phyloP scores from a whole-genome alignment of 2,329 filamentous ascomycete species.

The Xylaria sp. region DNA sequence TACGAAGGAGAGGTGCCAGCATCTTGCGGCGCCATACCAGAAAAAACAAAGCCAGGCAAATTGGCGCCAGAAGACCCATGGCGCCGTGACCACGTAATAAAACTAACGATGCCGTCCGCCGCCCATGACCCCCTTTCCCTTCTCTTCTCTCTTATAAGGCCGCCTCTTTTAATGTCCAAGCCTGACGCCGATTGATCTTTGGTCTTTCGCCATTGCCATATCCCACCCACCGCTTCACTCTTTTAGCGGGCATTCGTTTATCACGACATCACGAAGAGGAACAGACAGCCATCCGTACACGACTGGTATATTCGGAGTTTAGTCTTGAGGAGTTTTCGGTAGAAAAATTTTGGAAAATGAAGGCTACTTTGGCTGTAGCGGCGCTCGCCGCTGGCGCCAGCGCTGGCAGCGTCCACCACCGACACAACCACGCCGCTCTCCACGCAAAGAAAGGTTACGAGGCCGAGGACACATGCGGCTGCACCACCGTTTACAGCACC shows the following conservation, averaged over 20 bases:
- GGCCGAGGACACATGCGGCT: slow-evolving; percentile 64
- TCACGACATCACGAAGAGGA: slow-evolving; percentile 48
- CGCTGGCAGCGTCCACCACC: slow-evolving; percentile 66
- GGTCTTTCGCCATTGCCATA: slow-evolving; percentile 59
- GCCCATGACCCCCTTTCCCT: slow-evolving; percentile 50
- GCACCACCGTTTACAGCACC: slow-evolving; percentile 79
- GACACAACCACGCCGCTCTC: slow-evolving; percentile 69
- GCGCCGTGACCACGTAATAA: slow-evolving; percentile 52
- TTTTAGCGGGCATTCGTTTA: slow-evolving; percentile 85
- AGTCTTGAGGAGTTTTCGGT: slow-evolving; percentile 39
- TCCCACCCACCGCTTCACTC: slow-evolving; percentile 79
- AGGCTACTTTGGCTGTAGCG: slow-evolving; percentile 73
- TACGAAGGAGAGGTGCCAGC: slow-evolving; percentile 30
- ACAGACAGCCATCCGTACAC: slow-evolving; percentile 40
- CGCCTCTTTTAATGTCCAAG: slow-evolving; percentile 60
- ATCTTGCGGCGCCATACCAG: slow-evolving; percentile 33
- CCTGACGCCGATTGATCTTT: slow-evolving; percentile 63
- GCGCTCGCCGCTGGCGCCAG: slow-evolving; percentile 69
- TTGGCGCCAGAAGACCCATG: slow-evolving; percentile 44
- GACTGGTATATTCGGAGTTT: slow-evolving; percentile 47
- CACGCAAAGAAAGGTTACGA: slow-evolving; percentile 59
- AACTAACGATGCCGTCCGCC: slow-evolving; percentile 52
- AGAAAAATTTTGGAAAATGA: slow-evolving; percentile 68
- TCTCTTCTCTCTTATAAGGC: slow-evolving; percentile 55
- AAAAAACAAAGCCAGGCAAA: slow-evolving; percentile 41